Evolutionary conservation across 164 flowering plant genomes (phyloP).

Genomic region (Macadamia tetraphylla): DNA sequence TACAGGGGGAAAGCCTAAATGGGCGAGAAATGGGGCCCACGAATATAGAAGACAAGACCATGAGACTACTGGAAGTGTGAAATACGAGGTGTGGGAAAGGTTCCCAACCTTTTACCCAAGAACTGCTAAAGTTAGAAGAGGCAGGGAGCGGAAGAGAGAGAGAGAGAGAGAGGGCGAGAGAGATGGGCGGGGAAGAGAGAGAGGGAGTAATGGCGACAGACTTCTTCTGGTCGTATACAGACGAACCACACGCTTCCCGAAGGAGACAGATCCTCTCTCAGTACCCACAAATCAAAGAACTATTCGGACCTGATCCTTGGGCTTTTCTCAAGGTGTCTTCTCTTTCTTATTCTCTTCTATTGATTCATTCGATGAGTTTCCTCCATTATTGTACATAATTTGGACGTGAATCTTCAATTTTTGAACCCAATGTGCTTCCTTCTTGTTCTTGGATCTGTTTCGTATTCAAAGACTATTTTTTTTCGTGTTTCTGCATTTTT

Average conservation of each 20-base stretch:
- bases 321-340: conserved; percentile 67
- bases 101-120: no score
- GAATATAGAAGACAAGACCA: no score
- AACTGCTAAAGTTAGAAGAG: not conserved
- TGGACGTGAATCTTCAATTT: not conserved
- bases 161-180: conserved; percentile 7
- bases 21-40: no score
- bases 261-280: conserved; percentile 79
- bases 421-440: not conserved
- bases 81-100: no score
- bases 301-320: conserved; percentile 87
- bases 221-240: conserved; percentile 40
- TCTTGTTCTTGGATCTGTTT: not conserved
- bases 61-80: no score
- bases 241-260: conserved; percentile 84
- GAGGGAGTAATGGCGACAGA: conserved; percentile 46
- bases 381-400: not conserved
- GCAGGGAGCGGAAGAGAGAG: not conserved
- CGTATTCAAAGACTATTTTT: not conserved
- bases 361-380: not conserved
- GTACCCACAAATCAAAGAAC: conserved; percentile 82
- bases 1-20: no score
- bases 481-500: not conserved
- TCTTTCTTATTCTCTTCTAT: no score
- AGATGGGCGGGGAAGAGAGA: conserved; percentile 12